These are phyloP conservation scores for Penicillium sp. DNA, from an alignment of 2,329 filamentous ascomycete species.

Conservation along the genomic window DNA sequence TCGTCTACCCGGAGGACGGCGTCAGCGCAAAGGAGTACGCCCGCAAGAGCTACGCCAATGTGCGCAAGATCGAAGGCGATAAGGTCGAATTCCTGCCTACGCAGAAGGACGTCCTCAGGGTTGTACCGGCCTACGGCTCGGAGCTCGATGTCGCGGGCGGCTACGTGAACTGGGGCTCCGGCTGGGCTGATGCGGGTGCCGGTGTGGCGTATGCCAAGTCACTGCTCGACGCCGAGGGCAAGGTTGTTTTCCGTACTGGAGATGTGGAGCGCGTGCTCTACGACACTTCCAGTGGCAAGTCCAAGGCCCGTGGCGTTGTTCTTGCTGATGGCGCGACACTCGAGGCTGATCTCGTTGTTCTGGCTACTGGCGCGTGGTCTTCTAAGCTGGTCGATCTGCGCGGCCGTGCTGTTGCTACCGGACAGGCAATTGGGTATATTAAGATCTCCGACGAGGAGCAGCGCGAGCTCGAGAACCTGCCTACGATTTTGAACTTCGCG, in stretches of 20 bases:
- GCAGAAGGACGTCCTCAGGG: constrained; percentile 35
- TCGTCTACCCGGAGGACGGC: constrained; percentile 39
- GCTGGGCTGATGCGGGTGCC: constrained; percentile 48
- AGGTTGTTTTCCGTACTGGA: constrained; percentile 38
- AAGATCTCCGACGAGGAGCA: constrained; percentile 73
- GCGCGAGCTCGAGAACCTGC: constrained; percentile 62
- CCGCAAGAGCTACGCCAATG: constrained; percentile 43
- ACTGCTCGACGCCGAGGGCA: constrained; percentile 37
- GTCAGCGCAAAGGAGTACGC: constrained; percentile 37
- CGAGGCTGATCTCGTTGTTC: constrained; percentile 70
- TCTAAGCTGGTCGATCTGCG: constrained; percentile 73
- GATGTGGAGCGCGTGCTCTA: constrained; percentile 39
- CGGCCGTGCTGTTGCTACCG: constrained; percentile 76
- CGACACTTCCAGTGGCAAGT: constrained; percentile 20
- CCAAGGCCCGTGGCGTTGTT: constrained; percentile 54
- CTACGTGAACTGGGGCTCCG: constrained; percentile 50
- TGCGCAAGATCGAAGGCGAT: constrained; percentile 36
- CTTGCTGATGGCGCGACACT: constrained; percentile 54
- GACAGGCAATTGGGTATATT: constrained; percentile 78
- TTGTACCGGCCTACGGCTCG: constrained; percentile 38
- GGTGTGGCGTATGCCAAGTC: constrained; percentile 42
- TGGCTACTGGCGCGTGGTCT: constrained; percentile 89
- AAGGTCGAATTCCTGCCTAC: constrained; percentile 37
- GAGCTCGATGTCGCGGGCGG: constrained; percentile 40
- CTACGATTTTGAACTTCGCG: constrained; percentile 58